Evolutionary conservation across 23 red algal genomes (phyloP), one percentile per base, ranked within the genome.

Genomic region (Gracilariopsis chorda): DNA sequence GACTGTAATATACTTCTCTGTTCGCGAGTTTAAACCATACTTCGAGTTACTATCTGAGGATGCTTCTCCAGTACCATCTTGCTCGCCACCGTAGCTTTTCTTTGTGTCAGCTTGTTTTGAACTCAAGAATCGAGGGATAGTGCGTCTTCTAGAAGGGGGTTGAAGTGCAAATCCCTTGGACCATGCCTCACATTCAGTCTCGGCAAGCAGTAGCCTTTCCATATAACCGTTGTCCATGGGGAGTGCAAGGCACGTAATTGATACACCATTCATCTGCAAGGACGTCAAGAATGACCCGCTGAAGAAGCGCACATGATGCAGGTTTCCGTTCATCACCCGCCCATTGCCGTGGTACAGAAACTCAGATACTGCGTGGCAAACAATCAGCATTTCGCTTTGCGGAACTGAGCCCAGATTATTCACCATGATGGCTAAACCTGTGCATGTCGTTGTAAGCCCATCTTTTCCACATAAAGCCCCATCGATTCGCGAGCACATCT

Each of bases 391-490:
- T 11, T 90, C 93, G 24, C 33, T 62, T 34, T 80, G 37, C 41
- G 93, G 78, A 39, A 95, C 82, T 23, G 84, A 48, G 9, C 93
- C 93, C 13, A 95, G 56, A 29, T 95, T 95, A 65, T 95, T 95
- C 2, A 95, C 32, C 87, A 95, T 83, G 4, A 90, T 56, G 23
- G 85, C 82, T 33, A 86, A 34, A 27, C 39, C 65, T 37, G 16
- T 76, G 53, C 65, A 84, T 37, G 48, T 41, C 4, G 63, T 39
- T 40, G 62, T 32, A 16, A 62, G 27, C 12, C 34, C 37, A 3
- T 72, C 27, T 29, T 48, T 77, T 49, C 53, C 33, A 24, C 42
- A 9, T 21, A 76, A 23, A 23, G 77, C 73, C 17, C 2, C 29
- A 51, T 83, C 89, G 4, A 84, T 53, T 34, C 78, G 78, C 48